Percentiles rank a stretch among this genome's conserved stretches.
Evolutionary conservation across 1,139 yeast genomes (phyloP).

Genomic region (Saccharomycopsis hybrid): DNA sequence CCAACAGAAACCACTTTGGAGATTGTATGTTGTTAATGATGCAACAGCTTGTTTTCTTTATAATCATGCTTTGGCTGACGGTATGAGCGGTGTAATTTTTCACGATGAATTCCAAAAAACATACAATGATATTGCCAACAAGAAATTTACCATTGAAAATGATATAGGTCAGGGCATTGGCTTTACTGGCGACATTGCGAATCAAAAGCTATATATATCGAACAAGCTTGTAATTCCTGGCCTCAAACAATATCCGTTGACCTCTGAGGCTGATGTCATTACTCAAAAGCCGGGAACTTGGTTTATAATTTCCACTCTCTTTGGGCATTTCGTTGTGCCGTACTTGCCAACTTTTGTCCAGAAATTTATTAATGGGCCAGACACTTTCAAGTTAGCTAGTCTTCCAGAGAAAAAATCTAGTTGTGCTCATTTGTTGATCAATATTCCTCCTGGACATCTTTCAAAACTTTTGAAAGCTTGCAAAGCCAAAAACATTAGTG

Average conservation of each 20-base stretch:
- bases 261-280: background rate
- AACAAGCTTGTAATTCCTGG: background rate
- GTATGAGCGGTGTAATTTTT: slow-evolving; percentile 2
- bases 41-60: background rate
- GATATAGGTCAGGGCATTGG: background rate
- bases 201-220: background rate
- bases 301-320: background rate
- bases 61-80: slow-evolving; percentile 1
- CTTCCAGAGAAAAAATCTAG: background rate
- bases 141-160: background rate
- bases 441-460: background rate
- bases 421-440: background rate
- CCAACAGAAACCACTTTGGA: background rate
- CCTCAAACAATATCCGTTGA: background rate
- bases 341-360: too few species aligned
- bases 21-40: slow-evolving; percentile 1
- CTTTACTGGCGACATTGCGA: background rate
- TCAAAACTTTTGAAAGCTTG: slow-evolving; percentile 1
- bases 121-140: background rate
- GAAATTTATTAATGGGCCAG: too few species aligned
- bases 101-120: background rate
- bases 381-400: background rate
- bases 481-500: background rate
- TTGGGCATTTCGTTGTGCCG: background rate
- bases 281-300: background rate